A percentile compares a stretch with the other conserved stretches of the same genome.
These are phyloP conservation scores for Tephrocybe sp. DNA, from an alignment of 768 basidiomycete genomes.

Conservation along the genomic window DNA sequence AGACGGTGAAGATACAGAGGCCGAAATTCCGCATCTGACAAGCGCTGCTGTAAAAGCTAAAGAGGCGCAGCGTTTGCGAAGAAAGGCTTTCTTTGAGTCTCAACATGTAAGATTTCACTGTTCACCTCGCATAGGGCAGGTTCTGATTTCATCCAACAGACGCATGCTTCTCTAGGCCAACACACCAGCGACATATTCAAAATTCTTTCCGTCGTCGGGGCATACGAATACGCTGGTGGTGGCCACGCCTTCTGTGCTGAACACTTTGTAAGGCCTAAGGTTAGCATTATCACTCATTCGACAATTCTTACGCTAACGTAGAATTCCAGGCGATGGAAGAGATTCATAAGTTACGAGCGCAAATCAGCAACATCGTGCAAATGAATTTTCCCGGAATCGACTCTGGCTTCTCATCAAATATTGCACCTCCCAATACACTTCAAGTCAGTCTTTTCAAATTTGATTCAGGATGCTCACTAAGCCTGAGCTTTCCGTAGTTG, in stretches of 20 bases:
- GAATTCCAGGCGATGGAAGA: slow-evolving; percentile 89
- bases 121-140: background rate
- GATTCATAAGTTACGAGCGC: slow-evolving; percentile 90
- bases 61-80: slow-evolving; percentile 54
- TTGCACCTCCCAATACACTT: slow-evolving; percentile 72
- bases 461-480: background rate
- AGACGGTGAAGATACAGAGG: slow-evolving; percentile 35
- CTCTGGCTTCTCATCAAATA: slow-evolving; percentile 57
- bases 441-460: slow-evolving; percentile 53
- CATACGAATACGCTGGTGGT: slow-evolving; percentile 90
- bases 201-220: slow-evolving; percentile 89
- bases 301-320: background rate
- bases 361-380: slow-evolving; percentile 82
- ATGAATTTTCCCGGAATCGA: slow-evolving; percentile 70
- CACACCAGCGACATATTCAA: slow-evolving; percentile 85
- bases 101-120: slow-evolving; percentile 57
- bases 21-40: slow-evolving; percentile 41
- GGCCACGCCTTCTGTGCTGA: slow-evolving; percentile 77
- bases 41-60: slow-evolving; percentile 48
- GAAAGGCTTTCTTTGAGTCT: slow-evolving; percentile 79
- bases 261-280: slow-evolving; percentile 90
- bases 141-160: slow-evolving; percentile 36
- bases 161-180: slow-evolving; percentile 76
- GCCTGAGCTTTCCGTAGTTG: slow-evolving; percentile 45
- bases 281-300: slow-evolving; percentile 26